Conservation (phyloP, 257 asterid species). For the Capsicum chinense region DNA sequence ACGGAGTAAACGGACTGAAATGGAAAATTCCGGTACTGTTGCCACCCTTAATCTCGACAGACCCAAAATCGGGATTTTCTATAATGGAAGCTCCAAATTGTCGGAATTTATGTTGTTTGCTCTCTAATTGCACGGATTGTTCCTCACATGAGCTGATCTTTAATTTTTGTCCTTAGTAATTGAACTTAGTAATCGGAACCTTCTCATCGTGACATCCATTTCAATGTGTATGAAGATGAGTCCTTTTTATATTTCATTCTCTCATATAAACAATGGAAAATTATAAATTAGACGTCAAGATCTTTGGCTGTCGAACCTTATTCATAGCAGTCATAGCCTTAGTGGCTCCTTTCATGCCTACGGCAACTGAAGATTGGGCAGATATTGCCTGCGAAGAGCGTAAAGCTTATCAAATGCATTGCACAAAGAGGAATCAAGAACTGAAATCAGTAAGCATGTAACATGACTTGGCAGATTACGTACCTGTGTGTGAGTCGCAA, state of each 20-base stretch:
- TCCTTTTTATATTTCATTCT: not conserved
- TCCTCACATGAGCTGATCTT: too few relatives aligned
- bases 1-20: too few relatives aligned
- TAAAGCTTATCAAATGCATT: constrained; percentile 25
- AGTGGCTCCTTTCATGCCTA: constrained; percentile 92
- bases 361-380: constrained; percentile 92
- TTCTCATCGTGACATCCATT: constrained; percentile 14
- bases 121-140: too few relatives aligned
- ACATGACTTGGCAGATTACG: constrained; percentile 43
- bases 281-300: not conserved
- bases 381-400: constrained; percentile 71
- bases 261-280: not conserved
- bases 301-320: constrained; percentile 54
- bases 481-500: constrained; percentile 94
- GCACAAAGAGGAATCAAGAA: not conserved
- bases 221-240: not conserved
- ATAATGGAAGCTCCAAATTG: too few relatives aligned
- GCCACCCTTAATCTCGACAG: too few relatives aligned
- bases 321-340: constrained; percentile 95
- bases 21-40: too few relatives aligned
- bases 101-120: too few relatives aligned
- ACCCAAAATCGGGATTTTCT: too few relatives aligned
- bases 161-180: too few relatives aligned
- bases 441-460: constrained; percentile 22
- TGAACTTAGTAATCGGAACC: not conserved